A percentile compares a stretch with the other conserved stretches of the same genome.
phyloP scores from a whole-genome alignment of 2,329 filamentous ascomycete species.

The Botrytis cinerea region DNA sequence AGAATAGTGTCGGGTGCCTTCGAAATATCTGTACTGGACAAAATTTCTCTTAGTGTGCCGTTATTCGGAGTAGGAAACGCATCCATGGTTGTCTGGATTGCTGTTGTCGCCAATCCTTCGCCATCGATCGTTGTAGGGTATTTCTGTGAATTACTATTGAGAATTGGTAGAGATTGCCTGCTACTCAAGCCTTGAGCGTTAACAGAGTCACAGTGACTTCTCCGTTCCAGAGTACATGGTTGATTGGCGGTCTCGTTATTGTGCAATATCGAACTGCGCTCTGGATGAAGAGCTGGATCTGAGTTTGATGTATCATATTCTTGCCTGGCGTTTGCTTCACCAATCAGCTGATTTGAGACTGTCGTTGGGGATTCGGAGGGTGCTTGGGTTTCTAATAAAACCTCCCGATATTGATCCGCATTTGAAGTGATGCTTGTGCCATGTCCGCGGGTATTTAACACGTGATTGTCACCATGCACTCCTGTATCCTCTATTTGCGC shows the following conservation, averaged over 20 bases:
- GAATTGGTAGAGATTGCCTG: not conserved
- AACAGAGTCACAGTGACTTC: no score
- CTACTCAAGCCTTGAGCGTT: not conserved
- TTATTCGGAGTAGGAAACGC: not conserved
- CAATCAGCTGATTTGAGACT: no score
- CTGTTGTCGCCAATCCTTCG: not conserved
- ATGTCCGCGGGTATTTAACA: accelerated
- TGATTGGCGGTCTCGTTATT: not conserved
- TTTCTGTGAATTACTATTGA: not conserved
- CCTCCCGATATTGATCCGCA: not conserved
- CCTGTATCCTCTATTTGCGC: not conserved
- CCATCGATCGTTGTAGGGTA: not conserved
- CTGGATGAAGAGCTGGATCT: not conserved
- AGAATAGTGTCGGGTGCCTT: not conserved
- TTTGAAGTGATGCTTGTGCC: not conserved
- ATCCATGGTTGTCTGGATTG: no score
- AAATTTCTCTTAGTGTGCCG: not conserved
- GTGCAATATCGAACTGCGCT: not conserved
- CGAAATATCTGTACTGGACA: not conserved
- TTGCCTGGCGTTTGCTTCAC: not conserved
- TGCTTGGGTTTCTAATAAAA: no score
- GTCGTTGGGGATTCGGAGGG: no score
- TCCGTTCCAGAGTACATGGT: no score
- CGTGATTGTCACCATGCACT: not conserved
- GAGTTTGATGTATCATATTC: not conserved